phyloP scores from a whole-genome alignment of 768 basidiomycete species.

The Agaricus sinodeliciosus region DNA sequence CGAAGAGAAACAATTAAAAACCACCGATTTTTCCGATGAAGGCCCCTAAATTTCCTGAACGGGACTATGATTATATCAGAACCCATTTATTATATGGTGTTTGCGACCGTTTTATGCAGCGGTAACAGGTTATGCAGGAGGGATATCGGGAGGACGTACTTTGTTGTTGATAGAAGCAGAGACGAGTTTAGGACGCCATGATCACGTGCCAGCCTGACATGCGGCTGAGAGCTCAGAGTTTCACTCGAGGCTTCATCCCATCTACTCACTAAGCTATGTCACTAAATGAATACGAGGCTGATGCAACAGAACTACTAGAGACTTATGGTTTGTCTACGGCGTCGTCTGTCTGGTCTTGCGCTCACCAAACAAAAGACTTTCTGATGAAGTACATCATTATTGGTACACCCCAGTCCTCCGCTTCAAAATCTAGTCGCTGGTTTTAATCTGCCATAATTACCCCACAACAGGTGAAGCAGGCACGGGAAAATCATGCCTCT shows the following conservation, averaged over 20 bases:
- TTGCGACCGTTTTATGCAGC: too few species aligned
- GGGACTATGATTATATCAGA: too few species aligned
- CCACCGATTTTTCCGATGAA: too few species aligned
- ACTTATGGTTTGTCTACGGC: slow-evolving; percentile 67
- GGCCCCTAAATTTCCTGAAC: too few species aligned
- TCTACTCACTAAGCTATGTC: slow-evolving; percentile 36
- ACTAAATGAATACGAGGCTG: slow-evolving; percentile 61
- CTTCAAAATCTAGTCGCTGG: slow-evolving; percentile 4
- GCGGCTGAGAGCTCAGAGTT: slow-evolving; percentile 18
- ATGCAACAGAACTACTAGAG: slow-evolving; percentile 89
- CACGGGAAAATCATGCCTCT: slow-evolving; percentile 93
- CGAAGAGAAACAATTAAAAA: too few species aligned
- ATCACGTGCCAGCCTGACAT: slow-evolving; percentile 18
- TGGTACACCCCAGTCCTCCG: slow-evolving; percentile 38
- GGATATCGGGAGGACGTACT: too few species aligned
- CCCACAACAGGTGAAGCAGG: slow-evolving; percentile 78
- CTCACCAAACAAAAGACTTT: slow-evolving; percentile 59
- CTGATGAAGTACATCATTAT: slow-evolving; percentile 98
- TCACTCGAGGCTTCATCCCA: slow-evolving; percentile 12
- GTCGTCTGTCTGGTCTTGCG: slow-evolving; percentile 12
- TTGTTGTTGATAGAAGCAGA: too few species aligned
- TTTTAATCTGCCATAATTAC: neutral
- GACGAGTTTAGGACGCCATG: neutral
- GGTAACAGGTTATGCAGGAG: too few species aligned
- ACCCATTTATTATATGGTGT: too few species aligned